Evolutionary conservation across 345 rosid species (phyloP).

Genomic region (Laguncularia racemosa): DNA sequence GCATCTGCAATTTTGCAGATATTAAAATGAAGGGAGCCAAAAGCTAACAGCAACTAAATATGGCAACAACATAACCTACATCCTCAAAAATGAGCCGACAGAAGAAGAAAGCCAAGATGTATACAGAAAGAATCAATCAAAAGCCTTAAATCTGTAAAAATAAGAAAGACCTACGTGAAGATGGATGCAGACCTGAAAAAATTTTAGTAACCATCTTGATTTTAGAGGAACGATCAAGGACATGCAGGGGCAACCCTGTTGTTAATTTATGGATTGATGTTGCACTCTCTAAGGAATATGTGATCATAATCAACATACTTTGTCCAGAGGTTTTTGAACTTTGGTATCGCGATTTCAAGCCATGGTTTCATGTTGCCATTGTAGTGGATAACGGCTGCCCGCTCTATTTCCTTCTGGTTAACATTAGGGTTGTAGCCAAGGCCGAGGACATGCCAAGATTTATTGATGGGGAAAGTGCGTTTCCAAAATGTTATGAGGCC

Average conservation of each 20-base stretch:
- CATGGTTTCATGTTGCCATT: slow-evolving; percentile 54
- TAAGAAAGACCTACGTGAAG: slow-evolving; percentile 5
- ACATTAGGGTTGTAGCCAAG: slow-evolving; percentile 44
- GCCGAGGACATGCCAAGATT: slow-evolving; percentile 44
- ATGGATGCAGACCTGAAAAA: slow-evolving; percentile 20
- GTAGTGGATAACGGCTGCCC: slow-evolving; percentile 43
- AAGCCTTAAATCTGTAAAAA: background rate
- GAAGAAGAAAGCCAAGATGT: slow-evolving; percentile 8
- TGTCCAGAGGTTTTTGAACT: slow-evolving; percentile 34
- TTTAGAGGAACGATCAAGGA: background rate
- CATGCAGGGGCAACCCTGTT: background rate
- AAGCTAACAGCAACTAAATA: background rate
- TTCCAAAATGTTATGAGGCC: slow-evolving; percentile 48
- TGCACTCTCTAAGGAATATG: slow-evolving; percentile 38
- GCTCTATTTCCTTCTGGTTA: slow-evolving; percentile 33
- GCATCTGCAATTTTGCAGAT: slow-evolving; percentile 3
- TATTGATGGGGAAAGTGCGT: slow-evolving; percentile 28
- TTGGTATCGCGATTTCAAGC: slow-evolving; percentile 46
- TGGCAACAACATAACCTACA: background rate
- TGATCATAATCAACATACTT: slow-evolving; percentile 39
- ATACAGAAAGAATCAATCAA: slow-evolving; percentile 24
- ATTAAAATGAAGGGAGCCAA: background rate
- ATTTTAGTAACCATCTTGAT: slow-evolving; percentile 2
- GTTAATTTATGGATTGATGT: slow-evolving; percentile 30
- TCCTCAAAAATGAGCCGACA: slow-evolving; percentile 6